Conservation (phyloP, 2,329 filamentous ascomycete genomes). For the Fusarium ramigenum region DNA sequence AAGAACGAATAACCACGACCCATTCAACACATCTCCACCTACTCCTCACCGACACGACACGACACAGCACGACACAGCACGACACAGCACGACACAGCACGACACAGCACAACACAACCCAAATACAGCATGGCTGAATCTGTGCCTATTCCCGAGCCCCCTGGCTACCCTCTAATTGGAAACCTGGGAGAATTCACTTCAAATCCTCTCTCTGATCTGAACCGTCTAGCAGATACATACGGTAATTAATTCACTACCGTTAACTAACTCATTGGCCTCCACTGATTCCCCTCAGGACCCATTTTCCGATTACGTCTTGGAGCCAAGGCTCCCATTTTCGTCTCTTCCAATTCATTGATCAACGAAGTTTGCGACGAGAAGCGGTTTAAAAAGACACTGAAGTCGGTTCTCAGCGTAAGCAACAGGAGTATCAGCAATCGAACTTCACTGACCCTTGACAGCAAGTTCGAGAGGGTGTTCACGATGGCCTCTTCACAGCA, state of each 20-base stretch:
- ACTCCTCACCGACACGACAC: background rate
- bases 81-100: background rate
- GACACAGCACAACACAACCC: background rate
- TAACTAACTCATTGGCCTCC: background rate
- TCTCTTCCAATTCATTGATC: constrained; percentile 64
- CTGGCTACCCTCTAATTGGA: constrained; percentile 71
- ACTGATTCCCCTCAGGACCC: constrained; percentile 23
- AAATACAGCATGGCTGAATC: constrained; percentile 45
- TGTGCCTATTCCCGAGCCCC: constrained; percentile 69
- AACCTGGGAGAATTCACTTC: constrained; percentile 71
- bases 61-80: too few species aligned
- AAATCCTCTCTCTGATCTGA: constrained; percentile 64
- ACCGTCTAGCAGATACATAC: constrained; percentile 70
- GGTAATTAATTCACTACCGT: constrained; percentile 54
- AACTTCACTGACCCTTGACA: constrained; percentile 1
- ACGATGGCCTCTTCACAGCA: constrained; percentile 74
- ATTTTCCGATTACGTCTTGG: constrained; percentile 37
- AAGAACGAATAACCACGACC: background rate
- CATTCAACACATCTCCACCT: background rate
- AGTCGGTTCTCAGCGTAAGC: constrained; percentile 55
- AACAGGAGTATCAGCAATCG: background rate
- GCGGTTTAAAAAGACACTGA: constrained; percentile 69
- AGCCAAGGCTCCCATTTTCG: constrained; percentile 50
- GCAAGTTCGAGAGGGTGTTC: constrained; percentile 67
- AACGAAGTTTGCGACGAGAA: constrained; percentile 73